These are phyloP conservation scores for Lindgomyces ingoldianus DNA, from an alignment of 495 filamentous ascomycete species.

Conservation along the genomic window DNA sequence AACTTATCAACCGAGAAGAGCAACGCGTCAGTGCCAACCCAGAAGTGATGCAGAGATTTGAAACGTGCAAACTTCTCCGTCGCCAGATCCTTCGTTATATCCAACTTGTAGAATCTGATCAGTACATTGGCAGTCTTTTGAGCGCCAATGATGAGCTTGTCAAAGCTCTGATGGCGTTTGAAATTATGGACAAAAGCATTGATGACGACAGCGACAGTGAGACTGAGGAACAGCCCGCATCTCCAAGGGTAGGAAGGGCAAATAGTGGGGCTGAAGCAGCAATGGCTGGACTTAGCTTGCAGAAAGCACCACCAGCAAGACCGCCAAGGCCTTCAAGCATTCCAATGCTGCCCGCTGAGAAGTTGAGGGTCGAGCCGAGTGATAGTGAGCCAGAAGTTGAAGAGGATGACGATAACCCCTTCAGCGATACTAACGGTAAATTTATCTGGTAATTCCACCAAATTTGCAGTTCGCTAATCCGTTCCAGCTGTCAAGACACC, in stretches of 20 bases:
- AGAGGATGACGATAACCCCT: conserved; percentile 64
- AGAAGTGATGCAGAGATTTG: conserved; percentile 73
- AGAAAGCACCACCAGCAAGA: conserved; percentile 41
- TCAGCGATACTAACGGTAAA: conserved; percentile 70
- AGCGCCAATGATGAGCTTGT: conserved; percentile 63
- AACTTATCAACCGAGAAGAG: conserved; percentile 86
- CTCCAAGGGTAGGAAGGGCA: not conserved
- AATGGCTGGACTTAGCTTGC: conserved; percentile 42
- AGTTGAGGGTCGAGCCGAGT: conserved; percentile 49
- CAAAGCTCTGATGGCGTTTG: conserved; percentile 89
- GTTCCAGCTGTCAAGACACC: conserved; percentile 57
- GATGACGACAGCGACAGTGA: conserved; percentile 97
- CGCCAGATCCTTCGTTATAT: conserved; percentile 84
- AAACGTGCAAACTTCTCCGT: conserved; percentile 80
- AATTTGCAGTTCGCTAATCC: conserved; percentile 4
- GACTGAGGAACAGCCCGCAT: conserved; percentile 43
- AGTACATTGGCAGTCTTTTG: conserved; percentile 51
- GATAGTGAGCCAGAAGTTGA: conserved; percentile 38
- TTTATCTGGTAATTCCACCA: too few species aligned
- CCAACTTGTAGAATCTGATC: conserved; percentile 51
- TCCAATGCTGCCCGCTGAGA: conserved; percentile 50
- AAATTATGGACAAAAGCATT: conserved; percentile 90
- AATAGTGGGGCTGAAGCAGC: conserved; percentile 22
- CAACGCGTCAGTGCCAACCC: conserved; percentile 84
- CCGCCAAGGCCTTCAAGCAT: conserved; percentile 43